Evolutionary conservation across 1,284 basidiomycete species (phyloP).

Genomic region (Coriolopsis trogii): DNA sequence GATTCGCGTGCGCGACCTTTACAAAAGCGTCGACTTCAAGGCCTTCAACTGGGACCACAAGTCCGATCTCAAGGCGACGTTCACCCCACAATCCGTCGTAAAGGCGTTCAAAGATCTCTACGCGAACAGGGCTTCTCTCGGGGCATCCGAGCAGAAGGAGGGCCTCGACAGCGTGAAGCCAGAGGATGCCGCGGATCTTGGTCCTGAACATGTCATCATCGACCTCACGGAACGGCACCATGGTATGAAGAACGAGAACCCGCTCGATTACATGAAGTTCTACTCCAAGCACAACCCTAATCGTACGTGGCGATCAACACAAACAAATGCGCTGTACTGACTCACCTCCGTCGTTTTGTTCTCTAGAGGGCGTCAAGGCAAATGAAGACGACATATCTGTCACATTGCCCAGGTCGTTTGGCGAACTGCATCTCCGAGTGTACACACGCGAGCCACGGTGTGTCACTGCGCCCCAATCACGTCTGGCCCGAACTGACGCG

Average conservation of each 20-base stretch:
- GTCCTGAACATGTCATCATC: conserved; percentile 60
- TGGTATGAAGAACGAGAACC: conserved; percentile 72
- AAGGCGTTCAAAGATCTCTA: conserved; percentile 43
- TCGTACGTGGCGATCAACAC: conserved; percentile 40
- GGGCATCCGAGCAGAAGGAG: conserved; percentile 21
- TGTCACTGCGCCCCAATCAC: conserved; percentile 13
- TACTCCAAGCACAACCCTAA: conserved; percentile 70
- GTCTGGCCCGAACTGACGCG: not conserved
- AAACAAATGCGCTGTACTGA: not conserved
- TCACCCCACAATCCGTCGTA: conserved; percentile 58
- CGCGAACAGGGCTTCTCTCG: conserved; percentile 1
- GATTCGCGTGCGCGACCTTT: conserved; percentile 64
- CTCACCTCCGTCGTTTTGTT: not conserved
- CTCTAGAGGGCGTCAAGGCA: conserved; percentile 49
- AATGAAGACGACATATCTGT: conserved; percentile 61
- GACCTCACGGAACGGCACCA: conserved; percentile 67
- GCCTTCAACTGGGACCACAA: conserved; percentile 52
- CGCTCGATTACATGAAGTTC: conserved; percentile 68
- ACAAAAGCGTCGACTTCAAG: conserved; percentile 70
- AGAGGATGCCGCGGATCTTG: conserved; percentile 41
- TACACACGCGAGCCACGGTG: conserved; percentile 64
- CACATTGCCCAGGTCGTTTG: conserved; percentile 62
- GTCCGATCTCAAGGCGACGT: conserved; percentile 10
- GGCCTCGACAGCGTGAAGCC: conserved; percentile 24
- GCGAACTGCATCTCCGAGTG: conserved; percentile 64